phyloP scores from a whole-genome alignment of 179 eudicot species.

The Heliamphora ciliata region DNA sequence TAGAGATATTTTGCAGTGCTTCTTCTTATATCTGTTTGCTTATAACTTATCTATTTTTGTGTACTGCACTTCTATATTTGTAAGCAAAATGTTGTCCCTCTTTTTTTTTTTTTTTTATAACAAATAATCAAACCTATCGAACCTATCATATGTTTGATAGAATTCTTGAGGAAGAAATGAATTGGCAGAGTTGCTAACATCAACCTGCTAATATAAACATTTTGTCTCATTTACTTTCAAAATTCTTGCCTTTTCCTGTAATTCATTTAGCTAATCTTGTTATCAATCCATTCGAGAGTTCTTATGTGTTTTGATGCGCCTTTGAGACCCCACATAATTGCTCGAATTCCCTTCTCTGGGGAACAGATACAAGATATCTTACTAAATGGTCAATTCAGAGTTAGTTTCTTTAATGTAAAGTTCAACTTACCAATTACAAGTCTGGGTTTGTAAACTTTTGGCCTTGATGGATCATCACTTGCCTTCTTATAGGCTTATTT shows the following conservation, averaged over 20 bases:
- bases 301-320: no score
- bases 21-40: background rate
- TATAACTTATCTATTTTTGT: background rate
- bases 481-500: no score
- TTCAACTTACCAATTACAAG: no score
- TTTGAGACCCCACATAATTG: no score
- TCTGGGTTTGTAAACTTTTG: no score
- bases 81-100: background rate
- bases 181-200: no score
- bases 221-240: background rate
- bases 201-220: background rate
- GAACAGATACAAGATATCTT: no score
- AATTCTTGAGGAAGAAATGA: background rate
- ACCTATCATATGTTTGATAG: background rate
- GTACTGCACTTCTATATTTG: background rate
- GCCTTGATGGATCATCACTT: no score
- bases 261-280: background rate
- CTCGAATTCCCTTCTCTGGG: no score
- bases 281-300: background rate
- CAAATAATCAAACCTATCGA: no score
- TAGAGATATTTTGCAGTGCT: background rate
- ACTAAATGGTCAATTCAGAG: no score
- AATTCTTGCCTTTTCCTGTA: background rate
- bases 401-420: background rate
- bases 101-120: background rate